Percentiles rank a stretch among this genome's conserved stretches.
Evolutionary conservation across 2,329 filamentous ascomycete species (phyloP).

Genomic region (Penicillium aurantiogriseum): DNA sequence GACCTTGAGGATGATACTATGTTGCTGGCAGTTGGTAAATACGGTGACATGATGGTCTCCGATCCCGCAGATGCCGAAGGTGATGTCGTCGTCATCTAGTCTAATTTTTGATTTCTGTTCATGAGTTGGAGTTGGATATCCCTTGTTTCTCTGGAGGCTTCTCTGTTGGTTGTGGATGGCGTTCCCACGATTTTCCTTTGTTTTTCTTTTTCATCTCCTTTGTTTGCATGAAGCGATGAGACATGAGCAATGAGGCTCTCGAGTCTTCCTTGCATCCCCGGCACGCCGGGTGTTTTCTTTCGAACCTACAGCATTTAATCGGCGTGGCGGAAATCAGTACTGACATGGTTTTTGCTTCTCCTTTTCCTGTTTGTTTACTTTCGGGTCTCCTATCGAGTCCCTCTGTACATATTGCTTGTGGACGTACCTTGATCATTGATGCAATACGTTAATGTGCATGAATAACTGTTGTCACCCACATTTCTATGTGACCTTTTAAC

Average conservation of each 20-base stretch:
- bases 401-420: constrained; percentile 9
- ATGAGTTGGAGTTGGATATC: constrained; percentile 33
- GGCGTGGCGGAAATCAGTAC: constrained; percentile 16
- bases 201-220: constrained; percentile 16
- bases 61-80: constrained; percentile 47
- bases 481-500: not conserved
- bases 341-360: constrained; percentile 4
- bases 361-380: constrained; percentile 9
- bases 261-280: constrained; percentile 16
- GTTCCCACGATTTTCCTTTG: constrained; percentile 19
- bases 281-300: constrained; percentile 12
- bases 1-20: constrained; percentile 56
- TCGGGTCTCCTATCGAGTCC: not conserved
- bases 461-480: not conserved
- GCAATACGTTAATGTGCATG: constrained; percentile 5
- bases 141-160: constrained; percentile 25
- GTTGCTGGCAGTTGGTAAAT: constrained; percentile 44
- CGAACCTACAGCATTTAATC: constrained; percentile 26
- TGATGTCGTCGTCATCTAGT: constrained; percentile 47
- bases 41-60: constrained; percentile 47
- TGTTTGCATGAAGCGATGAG: constrained; percentile 28
- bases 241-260: constrained; percentile 24
- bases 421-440: constrained; percentile 3
- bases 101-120: constrained; percentile 23
- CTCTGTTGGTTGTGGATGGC: constrained; percentile 22